These are phyloP conservation scores for Eimeria necatrix DNA, from an alignment of 169 alveolate genomes.

Conservation along the genomic window DNA sequence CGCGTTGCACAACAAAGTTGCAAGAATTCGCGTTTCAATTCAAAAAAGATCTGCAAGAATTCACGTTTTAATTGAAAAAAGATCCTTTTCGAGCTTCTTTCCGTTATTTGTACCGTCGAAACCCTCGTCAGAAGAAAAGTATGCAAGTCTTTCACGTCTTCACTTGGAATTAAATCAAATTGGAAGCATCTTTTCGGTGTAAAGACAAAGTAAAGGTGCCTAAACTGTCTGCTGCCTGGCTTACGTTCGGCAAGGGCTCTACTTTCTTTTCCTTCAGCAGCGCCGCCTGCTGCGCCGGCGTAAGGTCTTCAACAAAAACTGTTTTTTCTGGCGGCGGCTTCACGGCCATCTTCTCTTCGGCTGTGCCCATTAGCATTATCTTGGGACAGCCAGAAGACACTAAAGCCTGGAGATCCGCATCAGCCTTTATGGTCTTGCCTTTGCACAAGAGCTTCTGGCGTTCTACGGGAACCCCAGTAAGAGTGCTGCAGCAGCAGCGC, in stretches of 20 bases:
- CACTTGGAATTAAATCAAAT: background rate
- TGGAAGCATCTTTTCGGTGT: background rate
- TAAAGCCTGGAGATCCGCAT: slow-evolving; percentile 87
- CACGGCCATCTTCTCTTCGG: slow-evolving; percentile 89
- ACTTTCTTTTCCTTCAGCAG: slow-evolving; percentile 91
- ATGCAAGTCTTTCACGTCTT: too few species aligned
- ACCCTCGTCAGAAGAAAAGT: too few species aligned
- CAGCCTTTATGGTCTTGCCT: slow-evolving; percentile 90
- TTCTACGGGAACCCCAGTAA: slow-evolving; percentile 95
- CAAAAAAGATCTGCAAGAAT: background rate
- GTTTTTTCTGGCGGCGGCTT: slow-evolving; percentile 88
- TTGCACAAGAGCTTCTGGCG: slow-evolving; percentile 94
- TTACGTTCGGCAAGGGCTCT: slow-evolving; percentile 90
- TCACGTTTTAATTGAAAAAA: background rate
- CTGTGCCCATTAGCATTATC: slow-evolving; percentile 95
- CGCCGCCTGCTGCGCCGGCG: slow-evolving; percentile 95
- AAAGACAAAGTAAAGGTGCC: background rate
- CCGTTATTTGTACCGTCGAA: too few species aligned
- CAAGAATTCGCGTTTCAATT: background rate
- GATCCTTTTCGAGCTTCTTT: too few species aligned
- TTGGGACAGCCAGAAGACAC: slow-evolving; percentile 83
- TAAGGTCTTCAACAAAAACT: slow-evolving; percentile 95
- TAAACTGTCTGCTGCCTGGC: background rate
- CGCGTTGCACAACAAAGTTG: background rate
- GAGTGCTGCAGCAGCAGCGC: slow-evolving; percentile 82